Evolutionary conservation across 352 stramenopile genomes (phyloP), one percentile per base, ranked within the genome.

Genomic region (Globisporangium polare): DNA sequence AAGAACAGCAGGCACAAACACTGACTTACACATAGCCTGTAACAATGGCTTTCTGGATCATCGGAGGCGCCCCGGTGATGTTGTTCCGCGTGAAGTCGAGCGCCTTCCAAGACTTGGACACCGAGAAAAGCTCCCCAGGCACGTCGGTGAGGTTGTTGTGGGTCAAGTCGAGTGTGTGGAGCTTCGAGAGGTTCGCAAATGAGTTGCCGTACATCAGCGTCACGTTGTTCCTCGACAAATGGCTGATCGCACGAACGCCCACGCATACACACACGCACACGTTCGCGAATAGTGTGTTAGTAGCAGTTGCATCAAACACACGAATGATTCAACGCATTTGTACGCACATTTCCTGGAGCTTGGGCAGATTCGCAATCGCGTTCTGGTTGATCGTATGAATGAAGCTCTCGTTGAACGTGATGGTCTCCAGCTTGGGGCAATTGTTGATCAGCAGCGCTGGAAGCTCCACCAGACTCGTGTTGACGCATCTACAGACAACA

Each of bases 81-180:
- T 66, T 53, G 42, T 88, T 88, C 57, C 77, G 68, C 8, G 66
- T 73, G 7, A 88, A 81, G 37, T 90, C 77, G 17, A 90, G 72
- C 12, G 53, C 67, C 18, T 86, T 73, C 80, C 80, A 90, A 18
- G 74, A 80, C 2, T 70, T 65, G 8, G 78, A 75, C 9, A 73
- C 67, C 17, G 63, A 73, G 18, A 88, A 65, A 7, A 90, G 52
- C 18, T 49, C 60, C 1, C 52, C 75, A 4, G 80, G 74, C 4
- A 90, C 60, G 10, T 26, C 54, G 18, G 71, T 59, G 13, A 90
- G 68, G 29, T 75, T 69, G 50, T 90, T 90, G 63, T 66, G 70
- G 37, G 77, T 86, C 58, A 88, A 26, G 42, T 88, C 73, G 5
- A 90, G 66, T 20, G 77, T 86, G 58, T 85, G 68, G 13, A 88